phyloP scores from a whole-genome alignment of 768 basidiomycete genomes.

The Russula olivacea region DNA sequence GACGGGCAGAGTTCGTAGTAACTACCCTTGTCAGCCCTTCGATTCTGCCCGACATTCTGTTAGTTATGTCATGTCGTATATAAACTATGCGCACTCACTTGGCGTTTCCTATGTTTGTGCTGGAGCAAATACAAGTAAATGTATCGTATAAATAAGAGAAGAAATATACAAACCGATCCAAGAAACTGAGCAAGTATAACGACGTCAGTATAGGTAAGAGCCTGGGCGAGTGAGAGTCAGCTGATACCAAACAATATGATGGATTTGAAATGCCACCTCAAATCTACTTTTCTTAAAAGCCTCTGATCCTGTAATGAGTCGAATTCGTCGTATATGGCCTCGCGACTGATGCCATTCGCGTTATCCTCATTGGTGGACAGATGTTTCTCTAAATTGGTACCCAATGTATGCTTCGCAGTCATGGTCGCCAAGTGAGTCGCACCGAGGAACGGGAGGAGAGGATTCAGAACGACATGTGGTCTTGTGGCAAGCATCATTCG shows the following conservation, averaged over 20 bases:
- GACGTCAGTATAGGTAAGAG: no score
- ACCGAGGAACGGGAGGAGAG: no score
- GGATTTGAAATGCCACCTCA: neutral
- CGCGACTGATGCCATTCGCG: neutral
- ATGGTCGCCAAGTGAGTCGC: no score
- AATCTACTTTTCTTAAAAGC: constrained; percentile 21
- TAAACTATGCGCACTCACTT: constrained; percentile 28
- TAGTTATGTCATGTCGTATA: neutral
- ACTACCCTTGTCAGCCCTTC: constrained; percentile 38
- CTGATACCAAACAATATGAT: no score
- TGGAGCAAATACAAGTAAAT: neutral
- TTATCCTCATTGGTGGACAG: neutral
- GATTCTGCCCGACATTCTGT: constrained; percentile 35
- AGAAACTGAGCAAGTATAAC: no score
- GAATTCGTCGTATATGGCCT: neutral
- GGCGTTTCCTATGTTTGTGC: constrained; percentile 38
- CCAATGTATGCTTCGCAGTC: no score
- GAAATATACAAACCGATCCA: constrained; percentile 29
- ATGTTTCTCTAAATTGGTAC: neutral
- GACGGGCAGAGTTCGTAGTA: neutral
- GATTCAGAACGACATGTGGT: no score
- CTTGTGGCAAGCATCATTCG: no score
- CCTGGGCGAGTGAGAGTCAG: no score
- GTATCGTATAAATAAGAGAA: neutral
- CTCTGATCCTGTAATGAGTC: constrained; percentile 7